Conservation (phyloP, 1,139 yeast genomes). For the Protomyces inundatus region DNA sequence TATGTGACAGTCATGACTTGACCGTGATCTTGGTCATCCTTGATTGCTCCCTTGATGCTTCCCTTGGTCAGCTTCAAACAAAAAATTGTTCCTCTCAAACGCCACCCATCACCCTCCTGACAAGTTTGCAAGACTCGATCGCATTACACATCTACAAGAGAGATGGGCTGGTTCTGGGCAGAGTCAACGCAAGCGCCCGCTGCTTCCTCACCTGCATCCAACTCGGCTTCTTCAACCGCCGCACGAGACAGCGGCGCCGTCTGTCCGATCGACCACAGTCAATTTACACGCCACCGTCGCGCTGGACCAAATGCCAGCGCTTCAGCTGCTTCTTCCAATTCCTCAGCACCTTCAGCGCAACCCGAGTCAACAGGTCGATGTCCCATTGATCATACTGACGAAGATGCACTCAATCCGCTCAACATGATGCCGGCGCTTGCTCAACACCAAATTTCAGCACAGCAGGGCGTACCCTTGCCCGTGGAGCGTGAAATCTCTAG, state of each 20-base stretch:
- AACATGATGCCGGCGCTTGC: slow-evolving; percentile 86
- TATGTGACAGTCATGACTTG: neutral
- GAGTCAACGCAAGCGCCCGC: neutral
- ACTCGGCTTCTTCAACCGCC: neutral
- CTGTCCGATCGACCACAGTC: slow-evolving; percentile 1
- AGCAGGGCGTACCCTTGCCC: slow-evolving; percentile 71
- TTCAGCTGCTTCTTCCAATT: neutral
- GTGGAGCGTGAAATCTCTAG: slow-evolving; percentile 77
- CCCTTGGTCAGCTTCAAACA: neutral
- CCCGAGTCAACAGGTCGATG: slow-evolving; percentile 13
- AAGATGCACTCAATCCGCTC: slow-evolving; percentile 52
- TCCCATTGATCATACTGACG: slow-evolving; percentile 9
- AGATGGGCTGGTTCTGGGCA: slow-evolving; percentile 26
- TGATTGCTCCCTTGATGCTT: too few species aligned
- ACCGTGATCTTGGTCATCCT: too few species aligned
- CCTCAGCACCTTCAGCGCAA: slow-evolving; percentile 12
- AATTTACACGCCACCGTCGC: neutral
- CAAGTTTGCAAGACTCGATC: neutral
- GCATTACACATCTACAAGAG: neutral
- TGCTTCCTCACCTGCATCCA: neutral
- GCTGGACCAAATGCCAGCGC: neutral
- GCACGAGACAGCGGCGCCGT: neutral
- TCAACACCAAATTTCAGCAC: slow-evolving; percentile 59
- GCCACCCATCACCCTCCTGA: too few species aligned
- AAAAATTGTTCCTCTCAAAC: neutral